Conservation (phyloP, 2,329 filamentous ascomycete species). For the Aplosporella prunicola region DNA sequence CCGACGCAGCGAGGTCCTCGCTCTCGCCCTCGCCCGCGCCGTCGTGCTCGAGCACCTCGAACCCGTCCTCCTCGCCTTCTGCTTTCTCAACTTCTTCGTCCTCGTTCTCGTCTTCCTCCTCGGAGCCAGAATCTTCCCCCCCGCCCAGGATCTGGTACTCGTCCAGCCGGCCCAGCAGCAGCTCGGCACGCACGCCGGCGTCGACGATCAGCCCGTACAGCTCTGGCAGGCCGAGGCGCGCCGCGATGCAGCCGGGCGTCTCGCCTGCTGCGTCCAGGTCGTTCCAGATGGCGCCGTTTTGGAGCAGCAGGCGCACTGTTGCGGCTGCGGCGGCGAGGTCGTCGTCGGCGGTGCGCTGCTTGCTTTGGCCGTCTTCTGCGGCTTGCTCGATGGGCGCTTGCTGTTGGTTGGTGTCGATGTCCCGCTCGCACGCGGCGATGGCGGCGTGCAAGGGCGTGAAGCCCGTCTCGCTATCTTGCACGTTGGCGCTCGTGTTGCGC, state of each 20-base stretch:
- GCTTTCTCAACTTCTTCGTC: conserved; percentile 14
- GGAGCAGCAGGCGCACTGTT: conserved; percentile 65
- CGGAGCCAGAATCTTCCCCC: conserved; percentile 41
- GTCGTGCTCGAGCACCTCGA: conserved; percentile 15
- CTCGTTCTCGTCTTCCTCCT: conserved; percentile 36
- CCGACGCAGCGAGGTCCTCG: conserved; percentile 17
- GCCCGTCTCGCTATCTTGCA: conserved; percentile 75
- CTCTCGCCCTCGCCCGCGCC: conserved; percentile 11
- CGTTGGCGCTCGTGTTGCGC: conserved; percentile 54
- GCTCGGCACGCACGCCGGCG: conserved; percentile 81
- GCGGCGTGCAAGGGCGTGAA: conserved; percentile 85
- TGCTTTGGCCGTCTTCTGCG: conserved; percentile 17
- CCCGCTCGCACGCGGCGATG: conserved; percentile 53
- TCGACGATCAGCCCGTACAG: conserved; percentile 79
- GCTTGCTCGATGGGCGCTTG: conserved; percentile 21
- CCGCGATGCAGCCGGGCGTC: conserved; percentile 83
- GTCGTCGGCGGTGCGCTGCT: conserved; percentile 20
- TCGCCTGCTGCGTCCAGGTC: conserved; percentile 79
- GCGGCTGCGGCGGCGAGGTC: conserved; percentile 49
- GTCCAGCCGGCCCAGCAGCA: conserved; percentile 73
- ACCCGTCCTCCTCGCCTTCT: conserved; percentile 8
- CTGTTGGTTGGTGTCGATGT: conserved; percentile 24
- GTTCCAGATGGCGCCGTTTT: conserved; percentile 95
- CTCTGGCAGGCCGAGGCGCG: conserved; percentile 53
- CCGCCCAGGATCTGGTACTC: conserved; percentile 67